A percentile compares a stretch with the other conserved stretches of the same genome.
Evolutionary conservation across 1,139 yeast genomes (phyloP).

Genomic region (Blastobotrys arbuscula): DNA sequence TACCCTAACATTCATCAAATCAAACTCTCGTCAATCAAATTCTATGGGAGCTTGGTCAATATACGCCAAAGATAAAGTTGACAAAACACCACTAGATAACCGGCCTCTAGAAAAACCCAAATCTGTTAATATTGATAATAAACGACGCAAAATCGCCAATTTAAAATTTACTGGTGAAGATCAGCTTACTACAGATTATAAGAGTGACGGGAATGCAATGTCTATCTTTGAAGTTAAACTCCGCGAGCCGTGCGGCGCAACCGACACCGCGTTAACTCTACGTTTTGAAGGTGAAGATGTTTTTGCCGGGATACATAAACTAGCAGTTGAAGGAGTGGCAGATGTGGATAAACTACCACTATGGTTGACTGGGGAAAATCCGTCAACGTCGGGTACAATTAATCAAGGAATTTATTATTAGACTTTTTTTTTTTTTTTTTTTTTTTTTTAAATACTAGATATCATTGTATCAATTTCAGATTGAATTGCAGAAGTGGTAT

Average conservation of each 20-base stretch:
- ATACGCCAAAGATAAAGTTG: conserved; percentile 27
- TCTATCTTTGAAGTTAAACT: conserved; percentile 46
- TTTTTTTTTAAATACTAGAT: neutral
- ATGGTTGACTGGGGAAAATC: conserved; percentile 81
- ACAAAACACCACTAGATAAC: conserved; percentile 21
- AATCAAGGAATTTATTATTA: conserved; percentile 36
- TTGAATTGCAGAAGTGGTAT: conserved; percentile 31
- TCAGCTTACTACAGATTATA: conserved; percentile 21
- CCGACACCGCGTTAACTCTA: conserved; percentile 40
- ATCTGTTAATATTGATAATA: neutral
- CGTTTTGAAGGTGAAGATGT: conserved; percentile 66
- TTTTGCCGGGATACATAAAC: conserved; percentile 72
- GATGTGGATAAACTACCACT: conserved; percentile 57
- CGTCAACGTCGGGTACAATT: conserved; percentile 44
- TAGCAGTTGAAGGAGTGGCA: conserved; percentile 50
- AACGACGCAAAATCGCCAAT: conserved; percentile 19
- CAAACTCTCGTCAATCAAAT: conserved; percentile 42
- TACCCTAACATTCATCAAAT: conserved; percentile 47
- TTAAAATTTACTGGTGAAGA: conserved; percentile 27
- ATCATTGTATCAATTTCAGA: conserved; percentile 26
- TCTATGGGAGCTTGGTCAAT: conserved; percentile 29
- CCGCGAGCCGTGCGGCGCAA: conserved; percentile 25
- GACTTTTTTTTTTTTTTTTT: no score
- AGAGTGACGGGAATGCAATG: conserved; percentile 41
- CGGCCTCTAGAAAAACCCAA: neutral